Evolutionary conservation across 2,329 filamentous ascomycete species (phyloP).

Genomic region (Aspergillus fumigatiaffinis): DNA sequence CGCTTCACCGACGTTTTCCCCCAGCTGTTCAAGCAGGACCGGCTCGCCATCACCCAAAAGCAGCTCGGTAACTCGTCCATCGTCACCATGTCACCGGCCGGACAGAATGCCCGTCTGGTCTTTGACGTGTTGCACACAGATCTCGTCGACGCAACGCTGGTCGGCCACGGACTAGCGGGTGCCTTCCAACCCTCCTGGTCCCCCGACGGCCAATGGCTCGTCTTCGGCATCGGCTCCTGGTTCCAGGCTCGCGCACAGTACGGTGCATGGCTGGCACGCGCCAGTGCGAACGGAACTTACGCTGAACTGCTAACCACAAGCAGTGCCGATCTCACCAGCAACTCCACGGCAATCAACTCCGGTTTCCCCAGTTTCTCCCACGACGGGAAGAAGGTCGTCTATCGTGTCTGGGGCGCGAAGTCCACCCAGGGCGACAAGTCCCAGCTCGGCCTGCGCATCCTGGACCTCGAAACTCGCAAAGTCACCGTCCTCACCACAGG

Average conservation of each 20-base stretch:
- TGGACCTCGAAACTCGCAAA: conserved; percentile 19
- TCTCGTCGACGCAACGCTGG: conserved; percentile 26
- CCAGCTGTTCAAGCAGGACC: conserved; percentile 17
- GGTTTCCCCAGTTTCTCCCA: conserved; percentile 41
- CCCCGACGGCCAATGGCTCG: conserved; percentile 35
- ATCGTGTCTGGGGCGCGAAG: conserved; percentile 29
- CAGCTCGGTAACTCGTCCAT: no score
- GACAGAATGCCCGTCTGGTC: no score
- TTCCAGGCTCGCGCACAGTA: conserved; percentile 32
- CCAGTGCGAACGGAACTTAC: conserved; percentile 21
- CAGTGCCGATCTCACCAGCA: conserved; percentile 3
- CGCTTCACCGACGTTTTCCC: conserved; percentile 45
- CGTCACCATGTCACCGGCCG: no score
- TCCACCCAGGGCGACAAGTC: conserved; percentile 7
- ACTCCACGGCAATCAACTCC: conserved; percentile 25
- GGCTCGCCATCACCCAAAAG: no score
- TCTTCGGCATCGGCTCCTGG: conserved; percentile 41
- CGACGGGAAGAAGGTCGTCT: conserved; percentile 36
- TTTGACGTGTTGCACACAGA: conserved; percentile 21
- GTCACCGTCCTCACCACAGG: conserved; percentile 31
- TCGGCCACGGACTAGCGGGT: conserved; percentile 28
- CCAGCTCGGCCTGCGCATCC: conserved; percentile 31
- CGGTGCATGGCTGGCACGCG: conserved; percentile 20
- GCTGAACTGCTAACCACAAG: conserved; percentile 30
- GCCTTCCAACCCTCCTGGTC: conserved; percentile 43